phyloP scores from a whole-genome alignment of 352 stramenopile genomes.

The Phytophthora tentaculata region DNA sequence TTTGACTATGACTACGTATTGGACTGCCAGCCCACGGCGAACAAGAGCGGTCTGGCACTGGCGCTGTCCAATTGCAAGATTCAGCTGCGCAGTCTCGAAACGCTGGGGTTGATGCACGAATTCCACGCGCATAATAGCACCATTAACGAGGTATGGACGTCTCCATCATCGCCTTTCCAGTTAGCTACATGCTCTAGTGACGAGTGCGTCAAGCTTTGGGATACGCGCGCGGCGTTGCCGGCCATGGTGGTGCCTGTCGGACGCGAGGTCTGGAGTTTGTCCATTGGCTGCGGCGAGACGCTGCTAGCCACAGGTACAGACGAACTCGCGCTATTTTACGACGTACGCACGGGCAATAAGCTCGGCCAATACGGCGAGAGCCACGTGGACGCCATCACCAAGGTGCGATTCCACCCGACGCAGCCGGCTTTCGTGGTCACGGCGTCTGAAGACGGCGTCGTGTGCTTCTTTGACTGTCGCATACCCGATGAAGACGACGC shows the following conservation, averaged over 20 bases:
- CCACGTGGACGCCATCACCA: constrained; percentile 89
- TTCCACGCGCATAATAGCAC: constrained; percentile 80
- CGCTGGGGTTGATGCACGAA: constrained; percentile 66
- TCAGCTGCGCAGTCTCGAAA: constrained; percentile 75
- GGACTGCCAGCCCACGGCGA: constrained; percentile 74
- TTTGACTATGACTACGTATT: constrained; percentile 91
- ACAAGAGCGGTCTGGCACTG: constrained; percentile 61
- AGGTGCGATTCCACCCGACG: constrained; percentile 87
- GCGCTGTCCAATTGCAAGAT: constrained; percentile 73
- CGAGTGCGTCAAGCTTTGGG: constrained; percentile 88
- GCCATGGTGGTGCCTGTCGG: constrained; percentile 69
- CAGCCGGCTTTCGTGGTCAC: constrained; percentile 83
- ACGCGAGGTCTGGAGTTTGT: constrained; percentile 83
- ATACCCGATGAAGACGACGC: constrained; percentile 89
- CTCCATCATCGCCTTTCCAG: constrained; percentile 59
- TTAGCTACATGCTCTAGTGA: constrained; percentile 88
- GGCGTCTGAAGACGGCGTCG: constrained; percentile 91
- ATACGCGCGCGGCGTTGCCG: constrained; percentile 62
- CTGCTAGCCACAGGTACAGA: constrained; percentile 77
- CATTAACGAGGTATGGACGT: constrained; percentile 87
- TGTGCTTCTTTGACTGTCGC: constrained; percentile 90
- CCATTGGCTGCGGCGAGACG: constrained; percentile 77
- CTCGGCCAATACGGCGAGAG: constrained; percentile 89
- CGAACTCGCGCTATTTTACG: constrained; percentile 83
- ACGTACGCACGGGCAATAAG: constrained; percentile 71